A percentile compares a stretch with the other conserved stretches of the same genome.
These are phyloP conservation scores for Diplodia intermedia DNA, from an alignment of 2,329 filamentous ascomycete genomes.

Conservation along the genomic window DNA sequence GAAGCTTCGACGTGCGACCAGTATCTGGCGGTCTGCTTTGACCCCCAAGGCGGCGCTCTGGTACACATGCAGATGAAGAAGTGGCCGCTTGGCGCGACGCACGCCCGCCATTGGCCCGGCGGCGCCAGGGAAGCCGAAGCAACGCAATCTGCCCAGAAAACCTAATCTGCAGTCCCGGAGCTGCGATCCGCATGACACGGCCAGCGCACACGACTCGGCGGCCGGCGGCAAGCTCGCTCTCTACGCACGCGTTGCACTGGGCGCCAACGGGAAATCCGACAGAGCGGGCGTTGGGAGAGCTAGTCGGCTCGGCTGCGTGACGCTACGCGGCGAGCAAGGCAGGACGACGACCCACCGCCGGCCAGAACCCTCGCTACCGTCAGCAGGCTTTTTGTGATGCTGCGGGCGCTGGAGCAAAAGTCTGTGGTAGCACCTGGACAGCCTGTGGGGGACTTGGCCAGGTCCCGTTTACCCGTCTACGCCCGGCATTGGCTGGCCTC, in stretches of 20 bases:
- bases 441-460: not conserved
- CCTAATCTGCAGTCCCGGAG: constrained; percentile 17
- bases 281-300: constrained; percentile 20
- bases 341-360: constrained; percentile 1
- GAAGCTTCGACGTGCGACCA: not conserved
- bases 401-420: constrained; percentile 6
- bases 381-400: constrained; percentile 2
- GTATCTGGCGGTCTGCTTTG: constrained; percentile 12
- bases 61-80: constrained; percentile 11
- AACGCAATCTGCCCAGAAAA: constrained; percentile 1
- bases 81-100: constrained; percentile 25
- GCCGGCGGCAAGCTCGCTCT: constrained; percentile 4
- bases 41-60: constrained; percentile 13
- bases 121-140: constrained; percentile 6
- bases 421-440: constrained; percentile 21
- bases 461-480: constrained; percentile 25
- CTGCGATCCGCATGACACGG: constrained; percentile 20
- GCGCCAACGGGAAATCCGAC: constrained; percentile 18
- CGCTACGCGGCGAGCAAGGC: not conserved
- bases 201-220: constrained; percentile 17
- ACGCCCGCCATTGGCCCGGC: constrained; percentile 2
- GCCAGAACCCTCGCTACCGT: not conserved
- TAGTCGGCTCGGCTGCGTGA: constrained; percentile 13
- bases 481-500: constrained; percentile 9
- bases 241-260: not conserved